Evolutionary conservation across 805 yeast genomes (phyloP).

Genomic region (Kregervanrija fluxuum): DNA sequence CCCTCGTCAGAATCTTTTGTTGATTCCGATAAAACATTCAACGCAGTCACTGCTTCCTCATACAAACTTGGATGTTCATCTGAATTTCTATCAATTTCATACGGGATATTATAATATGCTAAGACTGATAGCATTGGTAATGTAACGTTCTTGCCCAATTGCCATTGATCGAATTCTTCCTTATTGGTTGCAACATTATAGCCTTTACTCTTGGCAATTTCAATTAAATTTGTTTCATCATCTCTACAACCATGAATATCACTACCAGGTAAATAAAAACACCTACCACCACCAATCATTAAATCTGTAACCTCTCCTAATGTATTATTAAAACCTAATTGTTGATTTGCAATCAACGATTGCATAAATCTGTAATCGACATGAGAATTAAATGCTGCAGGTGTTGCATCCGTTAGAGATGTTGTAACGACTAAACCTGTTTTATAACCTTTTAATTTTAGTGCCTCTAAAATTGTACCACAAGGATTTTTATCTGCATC

Average conservation of each 20-base stretch:
- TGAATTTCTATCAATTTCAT: constrained; percentile 68
- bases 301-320: constrained; percentile 76
- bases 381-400: constrained; percentile 83
- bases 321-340: constrained; percentile 66
- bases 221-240: constrained; percentile 63
- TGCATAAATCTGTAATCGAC: constrained; percentile 71
- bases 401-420: constrained; percentile 90
- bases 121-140: constrained; percentile 74
- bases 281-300: constrained; percentile 87
- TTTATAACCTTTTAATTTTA: constrained; percentile 68
- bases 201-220: constrained; percentile 52
- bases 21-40: constrained; percentile 59
- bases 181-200: constrained; percentile 60
- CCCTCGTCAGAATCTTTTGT: constrained; percentile 72
- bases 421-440: constrained; percentile 94
- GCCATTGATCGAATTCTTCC: constrained; percentile 47
- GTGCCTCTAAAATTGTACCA: constrained; percentile 84
- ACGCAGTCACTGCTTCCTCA: constrained; percentile 71
- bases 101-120: constrained; percentile 76
- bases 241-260: constrained; percentile 57
- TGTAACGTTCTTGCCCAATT: constrained; percentile 52
- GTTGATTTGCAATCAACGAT: constrained; percentile 81
- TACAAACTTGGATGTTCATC: constrained; percentile 64
- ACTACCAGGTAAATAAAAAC: constrained; percentile 60
- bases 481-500: constrained; percentile 62